Evolutionary conservation across 148 eudicot species (phyloP).

Genomic region (Hydrangea macrophylla): DNA sequence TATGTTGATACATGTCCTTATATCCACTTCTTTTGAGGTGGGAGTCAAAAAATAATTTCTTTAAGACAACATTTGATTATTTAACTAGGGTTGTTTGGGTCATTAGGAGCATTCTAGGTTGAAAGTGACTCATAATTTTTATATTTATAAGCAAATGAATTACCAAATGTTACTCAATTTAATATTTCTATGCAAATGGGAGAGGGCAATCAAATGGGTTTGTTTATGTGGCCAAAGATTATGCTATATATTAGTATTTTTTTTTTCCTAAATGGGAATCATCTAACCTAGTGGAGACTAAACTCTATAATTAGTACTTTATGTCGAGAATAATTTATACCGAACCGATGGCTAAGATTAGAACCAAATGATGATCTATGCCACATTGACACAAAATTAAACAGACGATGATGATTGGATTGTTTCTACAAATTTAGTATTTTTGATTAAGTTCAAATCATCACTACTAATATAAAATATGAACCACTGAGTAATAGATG

Average conservation of each 20-base stretch:
- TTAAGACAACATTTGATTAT: not conserved
- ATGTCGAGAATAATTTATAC: not conserved
- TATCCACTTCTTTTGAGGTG: not conserved
- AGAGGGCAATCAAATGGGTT: not conserved
- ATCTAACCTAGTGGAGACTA: not conserved
- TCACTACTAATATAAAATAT: not conserved
- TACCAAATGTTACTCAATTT: not conserved
- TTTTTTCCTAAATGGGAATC: not conserved
- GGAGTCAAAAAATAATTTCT: constrained; percentile 3
- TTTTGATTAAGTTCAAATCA: too few relatives aligned
- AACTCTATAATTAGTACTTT: not conserved
- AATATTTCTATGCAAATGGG: not conserved
- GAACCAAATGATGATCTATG: not conserved
- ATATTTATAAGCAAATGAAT: not conserved
- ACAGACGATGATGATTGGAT: not conserved
- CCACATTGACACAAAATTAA: not conserved
- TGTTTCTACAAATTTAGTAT: not conserved
- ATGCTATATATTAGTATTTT: not conserved
- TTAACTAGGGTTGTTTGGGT: not conserved
- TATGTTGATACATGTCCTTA: not conserved
- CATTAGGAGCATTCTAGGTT: not conserved
- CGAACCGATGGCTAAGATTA: not conserved
- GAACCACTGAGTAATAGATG: not conserved
- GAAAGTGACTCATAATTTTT: not conserved
- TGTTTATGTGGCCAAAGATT: not conserved